phyloP scores from a whole-genome alignment of 306 rosid genomes.

The Quercus bicolor region DNA sequence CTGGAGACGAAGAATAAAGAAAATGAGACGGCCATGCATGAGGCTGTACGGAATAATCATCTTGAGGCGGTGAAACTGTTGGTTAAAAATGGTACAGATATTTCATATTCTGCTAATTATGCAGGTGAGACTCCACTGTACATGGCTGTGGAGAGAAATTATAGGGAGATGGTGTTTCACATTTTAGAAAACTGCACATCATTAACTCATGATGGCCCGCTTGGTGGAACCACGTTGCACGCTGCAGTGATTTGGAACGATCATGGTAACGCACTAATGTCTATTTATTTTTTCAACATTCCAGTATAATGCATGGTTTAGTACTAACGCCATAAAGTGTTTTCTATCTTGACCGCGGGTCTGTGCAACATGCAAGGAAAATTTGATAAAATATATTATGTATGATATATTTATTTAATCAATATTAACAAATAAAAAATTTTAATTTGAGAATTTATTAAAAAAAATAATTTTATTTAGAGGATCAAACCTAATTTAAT shows the following conservation, averaged over 20 bases:
- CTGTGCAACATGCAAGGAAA: too few species aligned
- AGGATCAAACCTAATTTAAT: too few species aligned
- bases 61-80: neutral
- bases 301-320: too few species aligned
- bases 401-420: too few species aligned
- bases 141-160: slow-evolving; percentile 1
- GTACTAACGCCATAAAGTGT: too few species aligned
- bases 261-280: neutral
- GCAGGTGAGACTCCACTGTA: slow-evolving; percentile 15
- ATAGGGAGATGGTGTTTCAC: too few species aligned
- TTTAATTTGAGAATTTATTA: too few species aligned
- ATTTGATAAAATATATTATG: too few species aligned
- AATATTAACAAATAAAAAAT: too few species aligned
- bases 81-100: neutral
- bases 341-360: too few species aligned
- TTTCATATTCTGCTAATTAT: neutral
- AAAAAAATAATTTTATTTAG: too few species aligned
- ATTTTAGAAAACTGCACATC: neutral
- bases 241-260: neutral
- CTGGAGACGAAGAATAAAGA: neutral
- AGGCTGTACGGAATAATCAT: neutral
- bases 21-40: neutral
- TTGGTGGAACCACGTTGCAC: slow-evolving; percentile 4
- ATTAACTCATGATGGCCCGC: neutral
- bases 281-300: neutral